Evolutionary conservation across 2,329 filamentous ascomycete genomes (phyloP).

Genomic region (Neurospora crassa): DNA sequence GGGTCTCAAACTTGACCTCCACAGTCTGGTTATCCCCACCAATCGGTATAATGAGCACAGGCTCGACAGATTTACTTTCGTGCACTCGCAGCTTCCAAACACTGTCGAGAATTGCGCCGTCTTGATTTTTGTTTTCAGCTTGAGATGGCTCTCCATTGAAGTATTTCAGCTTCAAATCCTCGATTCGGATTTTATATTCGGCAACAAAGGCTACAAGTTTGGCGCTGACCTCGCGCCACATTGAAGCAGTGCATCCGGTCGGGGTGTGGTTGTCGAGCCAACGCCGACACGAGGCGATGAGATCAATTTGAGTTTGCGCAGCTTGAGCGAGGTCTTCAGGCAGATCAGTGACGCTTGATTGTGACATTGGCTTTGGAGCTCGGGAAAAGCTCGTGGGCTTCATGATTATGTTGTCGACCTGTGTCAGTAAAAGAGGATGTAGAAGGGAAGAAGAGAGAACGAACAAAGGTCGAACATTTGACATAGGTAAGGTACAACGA

Average conservation of each 20-base stretch:
- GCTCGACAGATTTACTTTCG: background rate
- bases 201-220: slow-evolving; percentile 1
- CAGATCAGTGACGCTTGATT: background rate
- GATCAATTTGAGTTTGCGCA: slow-evolving; percentile 4
- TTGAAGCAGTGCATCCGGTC: background rate
- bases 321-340: background rate
- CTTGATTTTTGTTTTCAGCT: background rate
- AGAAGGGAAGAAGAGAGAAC: background rate
- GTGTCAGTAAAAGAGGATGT: background rate
- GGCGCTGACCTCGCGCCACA: background rate
- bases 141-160: background rate
- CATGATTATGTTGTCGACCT: background rate
- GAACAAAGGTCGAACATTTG: background rate
- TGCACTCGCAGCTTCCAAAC: background rate
- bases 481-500: background rate
- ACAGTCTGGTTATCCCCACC: background rate
- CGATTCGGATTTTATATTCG: slow-evolving; percentile 5
- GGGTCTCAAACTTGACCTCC: slow-evolving; percentile 6
- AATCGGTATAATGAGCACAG: slow-evolving; percentile 3
- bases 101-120: background rate
- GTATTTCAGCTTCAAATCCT: background rate
- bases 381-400: background rate
- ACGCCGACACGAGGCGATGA: slow-evolving; percentile 5
- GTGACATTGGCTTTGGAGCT: background rate
- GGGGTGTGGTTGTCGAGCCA: slow-evolving; percentile 8